Evolutionary conservation across 1,284 basidiomycete species (phyloP).

Genomic region (Fomitopsis palustris): DNA sequence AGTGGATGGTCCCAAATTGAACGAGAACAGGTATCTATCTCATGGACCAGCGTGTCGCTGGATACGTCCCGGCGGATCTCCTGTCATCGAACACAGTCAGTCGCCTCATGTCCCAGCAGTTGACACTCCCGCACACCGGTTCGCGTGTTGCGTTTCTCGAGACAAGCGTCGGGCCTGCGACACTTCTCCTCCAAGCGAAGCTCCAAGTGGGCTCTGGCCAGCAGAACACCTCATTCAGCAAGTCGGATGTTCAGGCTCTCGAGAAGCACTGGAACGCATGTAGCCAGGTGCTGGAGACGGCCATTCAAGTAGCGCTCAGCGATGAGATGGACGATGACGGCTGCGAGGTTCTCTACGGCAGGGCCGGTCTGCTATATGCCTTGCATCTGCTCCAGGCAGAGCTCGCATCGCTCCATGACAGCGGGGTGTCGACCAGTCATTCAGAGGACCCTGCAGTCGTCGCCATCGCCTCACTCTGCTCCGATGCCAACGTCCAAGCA

Average conservation of each 20-base stretch:
- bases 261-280: conserved; percentile 18
- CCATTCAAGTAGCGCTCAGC: conserved; percentile 17
- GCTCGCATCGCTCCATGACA: conserved; percentile 4
- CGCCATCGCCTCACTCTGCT: conserved; percentile 13
- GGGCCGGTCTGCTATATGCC: conserved; percentile 51
- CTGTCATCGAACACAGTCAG: conserved; percentile 11
- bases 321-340: conserved; percentile 32
- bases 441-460: conserved; percentile 13
- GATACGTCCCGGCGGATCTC: conserved; percentile 14
- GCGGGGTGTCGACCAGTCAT: not conserved
- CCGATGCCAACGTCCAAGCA: conserved; percentile 17
- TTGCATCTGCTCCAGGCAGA: conserved; percentile 39
- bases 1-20: not conserved
- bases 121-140: conserved; percentile 17
- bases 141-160: conserved; percentile 29
- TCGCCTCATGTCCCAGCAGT: conserved; percentile 13
- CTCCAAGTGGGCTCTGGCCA: conserved; percentile 9
- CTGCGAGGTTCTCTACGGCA: conserved; percentile 55
- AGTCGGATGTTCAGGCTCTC: conserved; percentile 12
- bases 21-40: conserved; percentile 20
- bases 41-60: conserved; percentile 25
- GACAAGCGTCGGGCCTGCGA: conserved; percentile 29
- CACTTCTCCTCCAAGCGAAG: conserved; percentile 26
- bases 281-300: conserved; percentile 17
- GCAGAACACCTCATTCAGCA: not conserved